Evolutionary conservation across 371 early-diverging fungal species (phyloP).

Genomic region (Actinomortierella ambigua): DNA sequence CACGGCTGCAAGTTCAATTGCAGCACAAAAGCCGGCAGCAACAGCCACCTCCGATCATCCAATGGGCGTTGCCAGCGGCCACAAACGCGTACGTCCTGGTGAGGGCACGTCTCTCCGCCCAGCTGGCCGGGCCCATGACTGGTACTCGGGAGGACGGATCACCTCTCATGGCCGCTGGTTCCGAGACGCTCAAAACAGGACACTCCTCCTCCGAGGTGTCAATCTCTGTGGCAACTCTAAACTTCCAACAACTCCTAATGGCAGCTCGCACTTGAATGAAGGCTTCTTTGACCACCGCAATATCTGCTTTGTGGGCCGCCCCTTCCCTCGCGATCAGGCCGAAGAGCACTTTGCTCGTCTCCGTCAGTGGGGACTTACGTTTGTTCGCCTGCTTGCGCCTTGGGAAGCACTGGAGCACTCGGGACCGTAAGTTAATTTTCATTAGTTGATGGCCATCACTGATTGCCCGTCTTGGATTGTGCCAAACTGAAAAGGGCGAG

Average conservation of each 20-base stretch:
- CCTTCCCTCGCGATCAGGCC: slow-evolving; percentile 80
- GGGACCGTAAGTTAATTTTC: slow-evolving; percentile 52
- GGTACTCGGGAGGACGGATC: slow-evolving; percentile 44
- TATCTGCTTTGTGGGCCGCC: slow-evolving; percentile 71
- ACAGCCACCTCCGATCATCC: no score
- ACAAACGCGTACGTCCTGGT: slow-evolving; percentile 8
- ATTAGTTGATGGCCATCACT: no score
- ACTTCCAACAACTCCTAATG: slow-evolving; percentile 61
- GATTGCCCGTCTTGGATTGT: no score
- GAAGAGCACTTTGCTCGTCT: slow-evolving; percentile 77
- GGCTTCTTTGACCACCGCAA: slow-evolving; percentile 69
- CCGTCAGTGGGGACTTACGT: slow-evolving; percentile 78
- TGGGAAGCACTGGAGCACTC: slow-evolving; percentile 85
- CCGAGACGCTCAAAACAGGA: slow-evolving; percentile 56
- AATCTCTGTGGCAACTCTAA: slow-evolving; percentile 71
- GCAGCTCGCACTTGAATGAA: slow-evolving; percentile 58
- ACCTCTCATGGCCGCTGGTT: slow-evolving; percentile 55
- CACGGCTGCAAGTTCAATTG: no score
- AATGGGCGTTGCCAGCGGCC: no score
- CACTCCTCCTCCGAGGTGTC: slow-evolving; percentile 64
- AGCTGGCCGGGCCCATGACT: slow-evolving; percentile 44
- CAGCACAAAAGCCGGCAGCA: no score
- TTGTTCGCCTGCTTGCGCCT: slow-evolving; percentile 73
- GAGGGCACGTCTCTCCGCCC: slow-evolving; percentile 19
- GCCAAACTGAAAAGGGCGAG: no score